Base-by-base conservation (phyloP, 2,329 filamentous ascomycete species). In the Colletotrichum caudatum region DNA sequence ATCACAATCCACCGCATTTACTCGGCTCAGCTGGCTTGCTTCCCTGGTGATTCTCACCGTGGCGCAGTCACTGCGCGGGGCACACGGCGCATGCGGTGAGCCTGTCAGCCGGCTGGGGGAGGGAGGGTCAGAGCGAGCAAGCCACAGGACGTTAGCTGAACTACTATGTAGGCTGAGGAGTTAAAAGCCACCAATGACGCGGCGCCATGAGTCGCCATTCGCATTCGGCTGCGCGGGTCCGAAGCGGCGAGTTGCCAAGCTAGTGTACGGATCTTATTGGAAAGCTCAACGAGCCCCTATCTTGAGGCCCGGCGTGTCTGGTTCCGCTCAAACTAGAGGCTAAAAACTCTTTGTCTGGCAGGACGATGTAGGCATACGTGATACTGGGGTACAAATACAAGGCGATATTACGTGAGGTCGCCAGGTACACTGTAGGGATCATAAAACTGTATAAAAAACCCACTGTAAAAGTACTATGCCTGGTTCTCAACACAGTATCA, bases 11-110 rank as follows among this genome's bases (percentile, higher is more conserved):
- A 50, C 63, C 5, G 48, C 50, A 44, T 64, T 37, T 53, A 50
- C 33, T 58, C 51, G 39, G 44, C 41, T 62, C 37, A 50, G 29
- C 35, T 62, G 2, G 18, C 8, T 62, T 3, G 18, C 20, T 29
- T 2, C 29, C 16, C 14, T 54, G 58, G 69, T 68, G 64, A 68
- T 39, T 60, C 20, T 50, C 3, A 6, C 46, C 58, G 69, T 68
- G 69, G 69, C 69, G 69, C 69, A 71, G 69, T 71, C 41, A 53
- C 44, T 48, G 64, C 58, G 64, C 69, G 58, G 69, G 64, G 58
- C 46, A 11, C 39, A 3, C 20, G 41, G 41, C 14, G 39, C 14
- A 14, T 50, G 41, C 50, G 16, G 51, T 37, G 33, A 39, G 58
- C 12, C 41, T 37, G 51, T 58, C 50, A 59, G 51, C 44, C 26